Conservation (phyloP, 805 yeast species). For the Yamadazyma olivae region DNA sequence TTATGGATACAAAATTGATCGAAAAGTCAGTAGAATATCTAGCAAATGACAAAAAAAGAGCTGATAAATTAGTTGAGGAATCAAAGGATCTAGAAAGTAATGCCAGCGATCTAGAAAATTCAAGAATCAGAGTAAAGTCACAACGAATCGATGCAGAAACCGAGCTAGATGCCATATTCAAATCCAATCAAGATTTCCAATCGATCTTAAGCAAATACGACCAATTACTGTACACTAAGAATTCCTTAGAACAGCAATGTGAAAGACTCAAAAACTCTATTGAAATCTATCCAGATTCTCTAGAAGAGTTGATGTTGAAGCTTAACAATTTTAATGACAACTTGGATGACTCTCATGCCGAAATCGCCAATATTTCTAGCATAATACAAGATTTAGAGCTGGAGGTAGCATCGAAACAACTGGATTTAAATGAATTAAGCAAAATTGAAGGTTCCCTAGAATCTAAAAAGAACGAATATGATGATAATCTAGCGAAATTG, state of each 20-base stretch:
- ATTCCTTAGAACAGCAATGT: slow-evolving; percentile 48
- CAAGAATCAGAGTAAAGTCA: slow-evolving; percentile 47
- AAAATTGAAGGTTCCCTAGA: slow-evolving; percentile 55
- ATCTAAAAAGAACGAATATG: slow-evolving; percentile 38
- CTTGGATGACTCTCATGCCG: slow-evolving; percentile 26
- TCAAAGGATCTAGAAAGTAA: slow-evolving; percentile 41
- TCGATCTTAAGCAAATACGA: slow-evolving; percentile 62
- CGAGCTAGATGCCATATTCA: slow-evolving; percentile 63
- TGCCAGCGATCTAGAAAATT: slow-evolving; percentile 41
- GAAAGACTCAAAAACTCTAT: slow-evolving; percentile 47
- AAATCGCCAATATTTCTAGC: slow-evolving; percentile 34
- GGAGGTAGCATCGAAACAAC: slow-evolving; percentile 1
- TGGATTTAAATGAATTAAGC: slow-evolving; percentile 25
- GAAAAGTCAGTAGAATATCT: slow-evolving; percentile 79
- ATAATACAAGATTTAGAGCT: slow-evolving; percentile 13
- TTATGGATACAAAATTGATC: slow-evolving; percentile 68
- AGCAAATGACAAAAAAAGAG: slow-evolving; percentile 69
- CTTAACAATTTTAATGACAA: slow-evolving; percentile 26
- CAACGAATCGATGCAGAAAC: slow-evolving; percentile 52
- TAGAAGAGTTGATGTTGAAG: slow-evolving; percentile 26
- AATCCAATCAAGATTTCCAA: slow-evolving; percentile 79
- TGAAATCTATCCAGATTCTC: slow-evolving; percentile 40
- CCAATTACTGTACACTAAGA: slow-evolving; percentile 47
- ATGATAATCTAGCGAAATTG: slow-evolving; percentile 20
- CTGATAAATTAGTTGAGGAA: slow-evolving; percentile 52